Base-by-base conservation (phyloP, 2,329 filamentous ascomycete species). In the Dothideomycetidae sp. region DNA sequence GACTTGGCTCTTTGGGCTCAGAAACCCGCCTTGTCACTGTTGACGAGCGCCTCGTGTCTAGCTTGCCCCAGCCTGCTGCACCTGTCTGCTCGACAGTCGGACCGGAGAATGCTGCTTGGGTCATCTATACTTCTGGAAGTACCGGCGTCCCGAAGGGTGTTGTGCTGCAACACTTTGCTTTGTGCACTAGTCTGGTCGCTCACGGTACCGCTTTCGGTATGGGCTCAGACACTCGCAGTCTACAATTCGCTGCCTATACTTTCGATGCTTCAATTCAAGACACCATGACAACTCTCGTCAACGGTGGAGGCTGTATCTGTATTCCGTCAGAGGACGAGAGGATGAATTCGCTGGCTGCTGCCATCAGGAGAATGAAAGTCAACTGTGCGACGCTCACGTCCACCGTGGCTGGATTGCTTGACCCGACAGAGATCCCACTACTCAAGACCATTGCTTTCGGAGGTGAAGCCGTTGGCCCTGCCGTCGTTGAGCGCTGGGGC, bases 271-370 rank as follows among this genome's bases (percentile, higher is more conserved):
- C 42, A 1, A 43, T 44, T 21, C 38, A 45, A 38, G 46, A 48
- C 15, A 45, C 46, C 13, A 42, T 46, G 32, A 41, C 37, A 7
- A 48, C 46, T 4, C 32, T 49, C 5, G 35, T 39, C 9, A 39
- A 33, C 7, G 49, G 49, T 4, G 45, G 43, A 4, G 44, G 40
- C 3, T 36, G 33, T 29, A 29, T 51, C 10, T 51, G 48, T 29
- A 38, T 48, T 3, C 48, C 48, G 2, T 43, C 37, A 7, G 45
- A 48, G 2, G 32, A 41, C 11, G 40, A 48, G 14, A 42, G 43
- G 9, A 26, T 45, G 12, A 42, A 41, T 2, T 36, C 44, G 30
- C 31, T 41, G 1, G 40, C 42, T 32, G 17, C 23, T 11, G 39
- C 37, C 16, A 42, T 46, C 16, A 33, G 44, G 17, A 33, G 34